These are phyloP conservation scores for Knufia petricola DNA, from an alignment of 2,329 filamentous ascomycete genomes.

Conservation along the genomic window DNA sequence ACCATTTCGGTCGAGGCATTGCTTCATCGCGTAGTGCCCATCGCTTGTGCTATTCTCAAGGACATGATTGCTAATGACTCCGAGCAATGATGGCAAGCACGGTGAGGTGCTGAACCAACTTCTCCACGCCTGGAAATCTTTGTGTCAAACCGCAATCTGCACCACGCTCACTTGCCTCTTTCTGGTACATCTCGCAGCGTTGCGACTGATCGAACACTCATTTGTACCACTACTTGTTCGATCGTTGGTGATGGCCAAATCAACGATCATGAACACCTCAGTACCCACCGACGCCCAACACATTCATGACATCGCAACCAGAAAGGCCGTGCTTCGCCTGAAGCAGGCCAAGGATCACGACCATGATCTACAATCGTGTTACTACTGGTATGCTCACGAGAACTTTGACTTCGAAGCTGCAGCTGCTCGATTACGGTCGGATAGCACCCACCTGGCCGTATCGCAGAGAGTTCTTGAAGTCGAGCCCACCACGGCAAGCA, in stretches of 20 bases:
- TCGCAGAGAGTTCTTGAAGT: neutral
- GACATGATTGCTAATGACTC: neutral
- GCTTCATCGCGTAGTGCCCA: no score
- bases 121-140: neutral
- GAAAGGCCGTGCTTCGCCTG: neutral
- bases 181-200: neutral
- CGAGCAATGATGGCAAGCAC: neutral
- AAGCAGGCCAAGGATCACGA: neutral
- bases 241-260: neutral
- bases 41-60: no score
- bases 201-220: neutral
- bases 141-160: neutral
- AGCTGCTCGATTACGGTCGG: neutral
- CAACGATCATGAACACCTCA: neutral
- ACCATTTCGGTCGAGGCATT: no score
- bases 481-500: neutral
- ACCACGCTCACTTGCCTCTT: neutral
- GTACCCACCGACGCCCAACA: neutral
- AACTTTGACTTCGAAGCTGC: conserved; percentile 3
- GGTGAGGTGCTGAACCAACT: neutral
- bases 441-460: neutral
- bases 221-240: neutral
- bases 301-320: neutral
- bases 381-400: conserved; percentile 1
- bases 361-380: neutral